A percentile compares a stretch with the other conserved stretches of the same genome.
Conservation (phyloP, 441 rosid species). For the Pelargonium cotyledonis region DNA sequence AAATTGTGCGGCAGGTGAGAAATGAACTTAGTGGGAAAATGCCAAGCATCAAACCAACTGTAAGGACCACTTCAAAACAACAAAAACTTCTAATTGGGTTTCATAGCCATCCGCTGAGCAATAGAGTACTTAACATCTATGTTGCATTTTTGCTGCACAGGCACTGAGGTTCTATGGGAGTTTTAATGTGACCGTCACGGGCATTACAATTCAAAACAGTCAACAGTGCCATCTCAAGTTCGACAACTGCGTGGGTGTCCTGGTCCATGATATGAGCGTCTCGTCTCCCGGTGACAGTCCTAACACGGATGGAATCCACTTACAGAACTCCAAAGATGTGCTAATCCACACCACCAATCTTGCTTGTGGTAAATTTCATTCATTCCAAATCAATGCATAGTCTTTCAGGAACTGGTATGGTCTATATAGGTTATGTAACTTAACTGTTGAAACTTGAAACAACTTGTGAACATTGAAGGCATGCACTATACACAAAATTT, state of each 20-base stretch:
- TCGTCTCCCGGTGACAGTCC: conserved; percentile 95
- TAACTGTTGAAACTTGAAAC: not conserved
- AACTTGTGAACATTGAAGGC: not conserved
- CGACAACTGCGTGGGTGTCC: conserved; percentile 71
- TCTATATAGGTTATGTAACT: too few relatives aligned
- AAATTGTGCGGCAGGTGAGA: conserved; percentile 41
- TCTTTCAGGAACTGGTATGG: too few relatives aligned
- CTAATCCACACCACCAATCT: conserved; percentile 62
- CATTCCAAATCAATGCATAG: not conserved
- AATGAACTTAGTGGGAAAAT: conserved; percentile 52
- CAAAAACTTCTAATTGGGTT: conserved; percentile 7
- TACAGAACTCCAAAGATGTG: conserved; percentile 85
- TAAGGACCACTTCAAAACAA: conserved; percentile 38
- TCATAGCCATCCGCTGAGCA: not conserved
- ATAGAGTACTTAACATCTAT: conserved; percentile 11
- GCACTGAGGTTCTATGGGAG: conserved; percentile 86
- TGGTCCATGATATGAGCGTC: conserved; percentile 57
- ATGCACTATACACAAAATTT: conserved; percentile 5
- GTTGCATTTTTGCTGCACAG: conserved; percentile 31
- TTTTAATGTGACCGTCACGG: conserved; percentile 55
- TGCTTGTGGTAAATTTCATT: conserved; percentile 61
- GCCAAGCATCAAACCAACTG: conserved; percentile 91
- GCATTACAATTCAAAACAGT: conserved; percentile 85
- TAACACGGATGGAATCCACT: conserved; percentile 92
- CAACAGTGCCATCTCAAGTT: conserved; percentile 95